Evolutionary conservation across 345 rosid species (phyloP).

Genomic region (Limnanthes douglasii): DNA sequence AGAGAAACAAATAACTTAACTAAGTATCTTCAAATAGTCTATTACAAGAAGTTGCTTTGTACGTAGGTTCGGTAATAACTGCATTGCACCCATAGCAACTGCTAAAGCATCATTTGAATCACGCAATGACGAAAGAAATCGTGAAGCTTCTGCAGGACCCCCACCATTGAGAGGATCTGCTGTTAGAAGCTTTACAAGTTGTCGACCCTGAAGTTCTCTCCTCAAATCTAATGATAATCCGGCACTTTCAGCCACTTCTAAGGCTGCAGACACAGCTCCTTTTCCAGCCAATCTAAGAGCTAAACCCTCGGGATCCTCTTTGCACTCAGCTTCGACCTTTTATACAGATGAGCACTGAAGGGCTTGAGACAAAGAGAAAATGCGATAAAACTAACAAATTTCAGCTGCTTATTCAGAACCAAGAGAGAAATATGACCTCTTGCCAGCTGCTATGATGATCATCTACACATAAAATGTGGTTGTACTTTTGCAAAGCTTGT

Average conservation of each 20-base stretch:
- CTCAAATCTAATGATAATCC: constrained; percentile 72
- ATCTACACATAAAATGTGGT: constrained; percentile 79
- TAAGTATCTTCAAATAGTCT: constrained; percentile 7
- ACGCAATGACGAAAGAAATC: constrained; percentile 79
- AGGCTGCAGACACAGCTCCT: constrained; percentile 97
- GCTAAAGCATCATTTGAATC: constrained; percentile 91
- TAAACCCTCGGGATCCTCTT: constrained; percentile 91
- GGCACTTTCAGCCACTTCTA: constrained; percentile 96
- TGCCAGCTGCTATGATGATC: constrained; percentile 91
- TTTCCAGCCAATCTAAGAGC: constrained; percentile 93
- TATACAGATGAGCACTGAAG: background rate
- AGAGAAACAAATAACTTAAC: no score
- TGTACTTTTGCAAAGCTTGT: constrained; percentile 78
- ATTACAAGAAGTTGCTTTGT: constrained; percentile 93
- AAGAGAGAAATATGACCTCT: constrained; percentile 45
- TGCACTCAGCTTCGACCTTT: constrained; percentile 82
- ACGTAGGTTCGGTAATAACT: constrained; percentile 79
- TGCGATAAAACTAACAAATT: no score
- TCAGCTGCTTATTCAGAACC: no score
- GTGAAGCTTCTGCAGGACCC: constrained; percentile 99
- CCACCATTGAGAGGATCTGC: constrained; percentile 97
- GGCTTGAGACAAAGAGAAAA: constrained; percentile 5
- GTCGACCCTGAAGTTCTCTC: constrained; percentile 91
- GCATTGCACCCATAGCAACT: constrained; percentile 99
- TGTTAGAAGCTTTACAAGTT: constrained; percentile 94